Evolutionary conservation across 495 filamentous ascomycete genomes (phyloP).

Genomic region (Hypoxylon lienhwacheense): DNA sequence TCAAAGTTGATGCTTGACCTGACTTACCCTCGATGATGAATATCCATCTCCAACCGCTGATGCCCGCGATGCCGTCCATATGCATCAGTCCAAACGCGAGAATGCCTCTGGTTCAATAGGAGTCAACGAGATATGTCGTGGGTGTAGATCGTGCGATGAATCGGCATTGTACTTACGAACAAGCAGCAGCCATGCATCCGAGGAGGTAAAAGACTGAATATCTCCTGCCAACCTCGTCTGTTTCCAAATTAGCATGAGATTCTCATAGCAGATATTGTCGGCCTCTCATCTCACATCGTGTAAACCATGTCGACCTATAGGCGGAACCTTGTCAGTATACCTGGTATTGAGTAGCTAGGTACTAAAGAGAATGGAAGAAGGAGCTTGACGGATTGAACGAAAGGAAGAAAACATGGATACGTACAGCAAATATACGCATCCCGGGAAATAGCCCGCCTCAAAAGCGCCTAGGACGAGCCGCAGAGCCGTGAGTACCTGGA

Average conservation of each 20-base stretch:
- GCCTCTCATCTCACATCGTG: conserved; percentile 44
- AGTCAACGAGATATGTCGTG: conserved; percentile 51
- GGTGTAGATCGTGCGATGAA: background rate
- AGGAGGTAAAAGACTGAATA: conserved; percentile 65
- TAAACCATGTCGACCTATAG: conserved; percentile 57
- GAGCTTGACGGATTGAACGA: background rate
- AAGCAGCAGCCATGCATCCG: conserved; percentile 60
- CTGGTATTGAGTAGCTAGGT: too few relatives aligned
- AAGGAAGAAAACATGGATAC: background rate
- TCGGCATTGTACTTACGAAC: conserved; percentile 35
- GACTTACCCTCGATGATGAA: conserved; percentile 59
- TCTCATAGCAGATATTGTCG: background rate
- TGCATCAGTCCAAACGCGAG: conserved; percentile 64
- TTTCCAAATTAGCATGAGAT: background rate
- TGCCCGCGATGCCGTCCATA: conserved; percentile 49
- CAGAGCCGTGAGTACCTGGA: conserved; percentile 50
- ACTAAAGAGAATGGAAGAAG: background rate
- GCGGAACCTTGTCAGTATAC: conserved; percentile 1
- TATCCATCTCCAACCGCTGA: conserved; percentile 62
- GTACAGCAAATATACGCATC: conserved; percentile 61
- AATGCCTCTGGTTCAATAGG: conserved; percentile 59
- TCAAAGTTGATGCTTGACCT: background rate
- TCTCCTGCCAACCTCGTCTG: conserved; percentile 60
- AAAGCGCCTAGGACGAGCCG: conserved; percentile 61
- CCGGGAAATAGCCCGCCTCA: conserved; percentile 64